Evolutionary conservation across 441 rosid species (phyloP).

Genomic region (Flueggea neowawraea): DNA sequence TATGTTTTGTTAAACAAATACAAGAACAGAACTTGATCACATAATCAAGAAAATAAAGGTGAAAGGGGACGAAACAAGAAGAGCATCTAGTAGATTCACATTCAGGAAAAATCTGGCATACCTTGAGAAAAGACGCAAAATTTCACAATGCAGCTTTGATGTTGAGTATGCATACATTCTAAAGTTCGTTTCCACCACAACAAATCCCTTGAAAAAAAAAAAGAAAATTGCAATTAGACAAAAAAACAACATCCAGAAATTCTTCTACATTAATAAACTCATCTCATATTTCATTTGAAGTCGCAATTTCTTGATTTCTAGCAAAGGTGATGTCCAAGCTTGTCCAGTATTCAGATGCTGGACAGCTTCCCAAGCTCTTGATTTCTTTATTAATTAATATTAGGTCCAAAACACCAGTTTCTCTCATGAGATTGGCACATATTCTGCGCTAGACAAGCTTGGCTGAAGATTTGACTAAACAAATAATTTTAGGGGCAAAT

Average conservation of each 20-base stretch:
- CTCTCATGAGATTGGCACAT: too few relatives aligned
- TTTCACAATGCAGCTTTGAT: constrained; percentile 89
- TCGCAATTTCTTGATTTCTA: too few relatives aligned
- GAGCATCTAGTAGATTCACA: background rate
- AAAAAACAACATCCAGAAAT: background rate
- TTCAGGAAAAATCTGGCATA: constrained; percentile 14
- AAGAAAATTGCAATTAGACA: background rate
- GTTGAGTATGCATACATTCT: constrained; percentile 91
- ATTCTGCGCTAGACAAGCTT: too few relatives aligned
- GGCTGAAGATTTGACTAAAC: too few relatives aligned
- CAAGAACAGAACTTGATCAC: too few relatives aligned
- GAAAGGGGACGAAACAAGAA: background rate
- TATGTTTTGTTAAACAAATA: background rate
- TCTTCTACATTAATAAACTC: background rate
- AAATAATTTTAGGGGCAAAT: too few relatives aligned
- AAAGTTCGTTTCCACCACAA: constrained; percentile 93
- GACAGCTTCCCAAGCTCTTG: too few relatives aligned
- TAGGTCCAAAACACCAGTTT: too few relatives aligned
- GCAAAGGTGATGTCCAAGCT: too few relatives aligned
- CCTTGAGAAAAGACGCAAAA: constrained; percentile 92
- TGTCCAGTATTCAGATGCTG: too few relatives aligned
- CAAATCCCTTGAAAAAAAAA: constrained; percentile 62
- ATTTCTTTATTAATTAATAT: too few relatives aligned
- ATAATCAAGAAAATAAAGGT: background rate
- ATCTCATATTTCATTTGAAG: background rate